These are phyloP conservation scores for Basidiobolus meristosporus DNA, from an alignment of 371 early-diverging fungal species.

Conservation along the genomic window DNA sequence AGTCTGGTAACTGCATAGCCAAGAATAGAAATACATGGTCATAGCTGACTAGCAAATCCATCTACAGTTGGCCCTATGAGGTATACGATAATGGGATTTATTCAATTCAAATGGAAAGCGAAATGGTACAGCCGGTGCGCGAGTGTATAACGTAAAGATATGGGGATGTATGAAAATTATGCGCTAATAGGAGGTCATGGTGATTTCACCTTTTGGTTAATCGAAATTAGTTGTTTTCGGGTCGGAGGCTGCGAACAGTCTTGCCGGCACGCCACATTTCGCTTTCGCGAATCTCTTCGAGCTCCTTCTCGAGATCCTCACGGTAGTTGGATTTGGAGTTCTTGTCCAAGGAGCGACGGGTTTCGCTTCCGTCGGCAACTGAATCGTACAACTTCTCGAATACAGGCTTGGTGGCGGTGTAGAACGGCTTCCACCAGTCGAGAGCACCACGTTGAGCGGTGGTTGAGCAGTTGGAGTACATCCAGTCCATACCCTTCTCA, in stretches of 20 bases:
- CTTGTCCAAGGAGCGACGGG: conserved; percentile 69
- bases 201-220: too few species aligned
- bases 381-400: conserved; percentile 78
- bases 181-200: too few species aligned
- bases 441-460: conserved; percentile 92
- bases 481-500: conserved; percentile 95
- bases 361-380: conserved; percentile 79
- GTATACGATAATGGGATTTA: too few species aligned
- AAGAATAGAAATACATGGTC: too few species aligned
- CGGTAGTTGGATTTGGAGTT: conserved; percentile 85
- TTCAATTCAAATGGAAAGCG: too few species aligned
- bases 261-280: conserved; percentile 79
- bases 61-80: too few species aligned
- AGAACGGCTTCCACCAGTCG: conserved; percentile 93
- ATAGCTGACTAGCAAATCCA: too few species aligned
- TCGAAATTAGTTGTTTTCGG: conserved; percentile 35
- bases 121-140: too few species aligned
- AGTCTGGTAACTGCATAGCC: too few species aligned
- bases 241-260: conserved; percentile 74
- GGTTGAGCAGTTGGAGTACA: conserved; percentile 89
- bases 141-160: too few species aligned
- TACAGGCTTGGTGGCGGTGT: conserved; percentile 82
- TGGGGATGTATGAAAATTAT: too few species aligned
- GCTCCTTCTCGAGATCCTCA: conserved; percentile 74
- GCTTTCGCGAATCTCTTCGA: conserved; percentile 56